Conservation (phyloP, 1,139 yeast genomes). For the Magnusiomyces sp. region DNA sequence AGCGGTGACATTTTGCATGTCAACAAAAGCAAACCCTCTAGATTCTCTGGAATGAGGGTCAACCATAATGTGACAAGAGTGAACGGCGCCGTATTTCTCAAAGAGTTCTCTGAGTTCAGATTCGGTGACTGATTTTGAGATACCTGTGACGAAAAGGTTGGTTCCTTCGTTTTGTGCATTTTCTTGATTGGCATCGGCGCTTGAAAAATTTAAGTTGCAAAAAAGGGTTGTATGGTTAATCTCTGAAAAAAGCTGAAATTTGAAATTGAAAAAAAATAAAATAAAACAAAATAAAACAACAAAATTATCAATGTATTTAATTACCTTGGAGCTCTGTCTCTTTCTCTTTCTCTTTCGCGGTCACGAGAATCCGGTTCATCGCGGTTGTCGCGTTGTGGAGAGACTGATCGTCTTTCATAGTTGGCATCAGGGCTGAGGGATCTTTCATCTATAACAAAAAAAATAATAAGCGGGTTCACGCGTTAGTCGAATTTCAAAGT, state of each 20-base stretch:
- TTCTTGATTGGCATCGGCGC: conserved; percentile 14
- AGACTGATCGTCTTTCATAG: conserved; percentile 20
- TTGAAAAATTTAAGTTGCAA: conserved; percentile 1
- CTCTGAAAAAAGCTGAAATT: not conserved
- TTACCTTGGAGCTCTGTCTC: not conserved
- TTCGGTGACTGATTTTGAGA: conserved; percentile 30
- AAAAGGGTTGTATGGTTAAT: conserved; percentile 1
- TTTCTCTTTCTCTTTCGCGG: too few species aligned
- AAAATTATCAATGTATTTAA: not conserved
- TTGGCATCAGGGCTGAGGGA: conserved; percentile 19
- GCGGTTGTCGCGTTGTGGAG: conserved; percentile 19
- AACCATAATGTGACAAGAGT: conserved; percentile 31
- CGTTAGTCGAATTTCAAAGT: too few species aligned
- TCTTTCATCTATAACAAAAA: conserved; percentile 7
- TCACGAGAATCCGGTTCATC: conserved; percentile 6
- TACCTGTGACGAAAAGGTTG: conserved; percentile 34
- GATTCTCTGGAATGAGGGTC: conserved; percentile 35
- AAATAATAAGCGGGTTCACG: not conserved
- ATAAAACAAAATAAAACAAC: not conserved
- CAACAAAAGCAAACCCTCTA: conserved; percentile 35
- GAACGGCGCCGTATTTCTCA: conserved; percentile 30
- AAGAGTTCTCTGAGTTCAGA: conserved; percentile 29
- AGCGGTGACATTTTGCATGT: conserved; percentile 27
- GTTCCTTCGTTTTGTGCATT: conserved; percentile 32
- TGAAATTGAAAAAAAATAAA: not conserved